Base-by-base conservation (phyloP, 176 grass and related monocot genomes). In the Ampelocalamus luodianensis region DNA sequence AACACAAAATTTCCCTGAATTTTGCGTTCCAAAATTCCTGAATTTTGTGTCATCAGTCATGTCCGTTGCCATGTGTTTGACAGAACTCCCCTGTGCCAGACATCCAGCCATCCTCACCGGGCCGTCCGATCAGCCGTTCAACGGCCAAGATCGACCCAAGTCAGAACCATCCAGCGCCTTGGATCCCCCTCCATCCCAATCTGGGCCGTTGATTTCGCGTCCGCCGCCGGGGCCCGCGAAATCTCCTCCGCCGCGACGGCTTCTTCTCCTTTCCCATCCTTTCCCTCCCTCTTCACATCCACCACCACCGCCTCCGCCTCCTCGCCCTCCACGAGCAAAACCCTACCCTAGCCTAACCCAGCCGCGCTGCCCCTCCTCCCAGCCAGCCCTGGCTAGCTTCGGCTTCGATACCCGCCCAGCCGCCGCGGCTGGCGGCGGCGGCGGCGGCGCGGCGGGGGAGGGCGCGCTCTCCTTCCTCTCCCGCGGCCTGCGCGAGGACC, bases 381-480 rank as follows among this genome's bases (percentile, higher is more conserved):
- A 11, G 55, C 53, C 20, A 80, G 26, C 55, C 59, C 95, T 95
- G 95, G 85, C 89, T 10, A 77, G 90, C 79, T 92, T 87, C 76
- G 87, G 95, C 66, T 82, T 93, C 34, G 95, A 98, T 80, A 94
- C 86, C 1, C 83, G 80, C 4, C 87, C 92, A 23, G 74, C 84
- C 3, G 14, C 38, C 6, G 74, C 79, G 29, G 73, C 53, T 18
- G 18, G 53, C 53, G 53, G 12, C n/a, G n/a, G n/a, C 48, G 48
- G 39, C 39, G 39, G 12, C 46, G 46, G 46, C 14, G 46, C 81
- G 40, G 50, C 50, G 24, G 85, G 90, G 23, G 91, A 93, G 61
- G 89, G 92, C 15, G 95, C 95, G 53, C 87, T 98, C 3, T 98
- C 95, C 8, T 93, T 93, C 85, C 43, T 98, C 34, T 93, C 91